Evolutionary conservation across 352 stramenopile species (phyloP).

Genomic region (Blastocystis sp.): DNA sequence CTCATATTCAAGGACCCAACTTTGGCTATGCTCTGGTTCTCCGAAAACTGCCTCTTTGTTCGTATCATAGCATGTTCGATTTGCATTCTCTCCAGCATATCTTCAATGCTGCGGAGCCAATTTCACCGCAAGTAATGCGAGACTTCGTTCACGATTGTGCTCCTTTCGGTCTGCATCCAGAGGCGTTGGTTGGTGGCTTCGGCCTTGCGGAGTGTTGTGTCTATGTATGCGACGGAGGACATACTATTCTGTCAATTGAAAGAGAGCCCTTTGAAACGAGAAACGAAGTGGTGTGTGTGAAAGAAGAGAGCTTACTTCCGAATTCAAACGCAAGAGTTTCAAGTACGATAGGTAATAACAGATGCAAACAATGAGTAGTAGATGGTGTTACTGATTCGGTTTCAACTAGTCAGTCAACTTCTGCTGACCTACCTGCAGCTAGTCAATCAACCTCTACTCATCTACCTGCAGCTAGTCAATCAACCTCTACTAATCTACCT

Average conservation of each 20-base stretch:
- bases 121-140: conserved; percentile 79
- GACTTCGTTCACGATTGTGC: conserved; percentile 80
- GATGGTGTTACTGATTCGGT: conserved; percentile 70
- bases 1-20: conserved; percentile 94
- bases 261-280: conserved; percentile 82
- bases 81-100: conserved; percentile 86
- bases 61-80: conserved; percentile 69
- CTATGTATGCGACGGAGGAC: conserved; percentile 86
- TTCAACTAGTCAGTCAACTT: conserved; percentile 65
- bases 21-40: conserved; percentile 92
- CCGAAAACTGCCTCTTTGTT: conserved; percentile 64
- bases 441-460: no score
- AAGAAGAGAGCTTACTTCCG: neutral
- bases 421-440: no score
- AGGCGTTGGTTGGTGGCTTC: conserved; percentile 90
- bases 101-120: conserved; percentile 95
- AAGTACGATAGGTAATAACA: conserved; percentile 81
- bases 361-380: conserved; percentile 70
- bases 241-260: conserved; percentile 79
- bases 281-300: conserved; percentile 56
- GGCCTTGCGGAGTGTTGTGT: conserved; percentile 96
- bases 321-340: neutral
- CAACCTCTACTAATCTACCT: no score
- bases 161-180: conserved; percentile 75
- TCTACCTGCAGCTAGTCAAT: no score